Conservation (phyloP, 2,329 filamentous ascomycete species). For the Domatiomyces catenatus region DNA sequence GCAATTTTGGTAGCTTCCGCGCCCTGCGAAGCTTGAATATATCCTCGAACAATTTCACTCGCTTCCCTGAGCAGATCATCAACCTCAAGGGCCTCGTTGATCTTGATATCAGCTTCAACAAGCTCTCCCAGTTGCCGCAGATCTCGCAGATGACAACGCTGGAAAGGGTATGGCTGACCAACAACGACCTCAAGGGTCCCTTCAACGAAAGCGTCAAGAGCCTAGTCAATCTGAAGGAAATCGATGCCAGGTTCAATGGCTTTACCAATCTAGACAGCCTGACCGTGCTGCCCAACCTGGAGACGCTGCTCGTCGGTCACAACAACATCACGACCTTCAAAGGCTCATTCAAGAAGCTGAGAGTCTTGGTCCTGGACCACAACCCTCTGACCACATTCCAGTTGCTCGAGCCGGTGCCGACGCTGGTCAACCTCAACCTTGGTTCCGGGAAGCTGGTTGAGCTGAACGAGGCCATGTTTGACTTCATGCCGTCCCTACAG, state of each 20-base stretch:
- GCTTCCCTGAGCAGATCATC: constrained; percentile 74
- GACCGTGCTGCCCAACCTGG: constrained; percentile 66
- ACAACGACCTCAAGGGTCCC: constrained; percentile 68
- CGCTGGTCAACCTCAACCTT: constrained; percentile 71
- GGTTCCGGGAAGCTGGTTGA: constrained; percentile 83
- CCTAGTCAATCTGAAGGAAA: constrained; percentile 65
- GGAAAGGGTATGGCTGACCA: constrained; percentile 86
- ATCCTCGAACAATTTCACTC: constrained; percentile 79
- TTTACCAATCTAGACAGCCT: constrained; percentile 81
- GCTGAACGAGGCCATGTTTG: constrained; percentile 72
- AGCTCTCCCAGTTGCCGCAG: constrained; percentile 61
- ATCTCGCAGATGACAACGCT: constrained; percentile 66
- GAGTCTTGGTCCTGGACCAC: constrained; percentile 76
- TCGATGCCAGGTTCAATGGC: constrained; percentile 87
- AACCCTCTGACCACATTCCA: constrained; percentile 93
- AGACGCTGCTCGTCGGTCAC: constrained; percentile 79
- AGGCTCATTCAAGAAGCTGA: constrained; percentile 71
- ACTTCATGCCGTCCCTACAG: constrained; percentile 71
- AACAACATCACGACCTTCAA: constrained; percentile 83
- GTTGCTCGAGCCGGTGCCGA: constrained; percentile 59
- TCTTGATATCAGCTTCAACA: constrained; percentile 92
- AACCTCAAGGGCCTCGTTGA: constrained; percentile 71
- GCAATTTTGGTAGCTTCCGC: constrained; percentile 68
- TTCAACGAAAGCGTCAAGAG: constrained; percentile 59
- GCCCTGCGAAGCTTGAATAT: constrained; percentile 72